phyloP scores from a whole-genome alignment of 2,329 filamentous ascomycete genomes.

The Ceratocystis variospora region DNA sequence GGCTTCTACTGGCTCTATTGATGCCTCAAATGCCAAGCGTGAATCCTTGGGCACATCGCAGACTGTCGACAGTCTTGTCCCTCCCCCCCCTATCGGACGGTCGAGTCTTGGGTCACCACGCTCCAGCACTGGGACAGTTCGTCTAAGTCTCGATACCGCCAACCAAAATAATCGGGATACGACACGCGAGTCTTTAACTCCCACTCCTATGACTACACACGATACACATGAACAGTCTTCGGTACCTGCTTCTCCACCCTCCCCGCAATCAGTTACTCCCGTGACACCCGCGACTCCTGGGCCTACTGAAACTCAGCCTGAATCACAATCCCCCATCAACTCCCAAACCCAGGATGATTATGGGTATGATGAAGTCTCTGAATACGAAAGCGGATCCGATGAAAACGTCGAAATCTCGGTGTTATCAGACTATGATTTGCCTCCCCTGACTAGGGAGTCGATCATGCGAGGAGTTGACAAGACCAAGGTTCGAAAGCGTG shows the following conservation, averaged over 20 bases:
- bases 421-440: constrained; percentile 51
- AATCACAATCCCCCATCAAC: not conserved
- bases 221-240: not conserved
- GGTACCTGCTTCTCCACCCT: not conserved
- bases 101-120: not conserved
- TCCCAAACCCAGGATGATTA: not conserved
- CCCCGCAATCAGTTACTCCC: not conserved
- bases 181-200: constrained; percentile 16
- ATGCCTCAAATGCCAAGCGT: constrained; percentile 32
- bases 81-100: constrained; percentile 8
- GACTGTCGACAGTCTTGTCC: constrained; percentile 5
- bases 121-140: constrained; percentile 10
- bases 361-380: constrained; percentile 14
- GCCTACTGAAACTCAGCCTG: not conserved
- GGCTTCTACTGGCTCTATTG: constrained; percentile 8
- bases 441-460: constrained; percentile 79
- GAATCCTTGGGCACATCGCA: not conserved
- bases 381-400: constrained; percentile 15
- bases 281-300: constrained; percentile 12
- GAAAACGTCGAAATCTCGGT: constrained; percentile 41
- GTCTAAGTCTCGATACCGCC: not conserved
- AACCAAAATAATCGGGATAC: not conserved
- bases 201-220: constrained; percentile 6
- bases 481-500: constrained; percentile 39
- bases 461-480: constrained; percentile 80